These are phyloP conservation scores for Laetiporus sulphureus DNA, from an alignment of 1,284 basidiomycete genomes.

Conservation along the genomic window DNA sequence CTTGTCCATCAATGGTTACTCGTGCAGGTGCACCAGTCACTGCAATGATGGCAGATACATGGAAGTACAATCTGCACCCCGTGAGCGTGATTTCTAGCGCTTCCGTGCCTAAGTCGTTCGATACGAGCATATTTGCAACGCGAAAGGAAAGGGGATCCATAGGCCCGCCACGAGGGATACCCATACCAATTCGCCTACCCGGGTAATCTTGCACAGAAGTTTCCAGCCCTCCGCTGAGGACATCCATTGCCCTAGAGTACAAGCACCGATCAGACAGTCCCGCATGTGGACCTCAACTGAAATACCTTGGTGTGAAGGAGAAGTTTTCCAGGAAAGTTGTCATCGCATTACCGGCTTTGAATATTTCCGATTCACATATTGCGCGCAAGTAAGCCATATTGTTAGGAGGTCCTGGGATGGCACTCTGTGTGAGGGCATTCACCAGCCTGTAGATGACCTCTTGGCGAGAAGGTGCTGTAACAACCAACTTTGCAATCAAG, in stretches of 20 bases:
- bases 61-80: constrained; percentile 34
- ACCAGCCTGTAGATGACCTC: constrained; percentile 36
- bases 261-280: not conserved
- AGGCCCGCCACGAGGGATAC: constrained; percentile 63
- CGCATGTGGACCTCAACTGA: not conserved
- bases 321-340: constrained; percentile 53
- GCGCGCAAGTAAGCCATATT: constrained; percentile 47
- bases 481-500: constrained; percentile 48
- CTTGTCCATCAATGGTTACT: constrained; percentile 36
- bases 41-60: constrained; percentile 42
- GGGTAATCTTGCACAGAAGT: constrained; percentile 63
- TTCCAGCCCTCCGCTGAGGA: constrained; percentile 52
- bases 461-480: constrained; percentile 33
- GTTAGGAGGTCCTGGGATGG: constrained; percentile 46
- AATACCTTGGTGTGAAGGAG: constrained; percentile 34
- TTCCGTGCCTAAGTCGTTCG: constrained; percentile 48
- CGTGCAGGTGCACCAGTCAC: constrained; percentile 47
- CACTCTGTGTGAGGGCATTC: constrained; percentile 29
- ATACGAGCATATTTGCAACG: constrained; percentile 55
- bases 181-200: constrained; percentile 47
- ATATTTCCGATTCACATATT: constrained; percentile 36
- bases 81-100: constrained; percentile 45
- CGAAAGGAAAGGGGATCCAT: constrained; percentile 59
- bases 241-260: constrained; percentile 42
- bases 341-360: constrained; percentile 41